Evolutionary conservation across 495 filamentous ascomycete species (phyloP).

Genomic region (Chaetomidium leptoderma): DNA sequence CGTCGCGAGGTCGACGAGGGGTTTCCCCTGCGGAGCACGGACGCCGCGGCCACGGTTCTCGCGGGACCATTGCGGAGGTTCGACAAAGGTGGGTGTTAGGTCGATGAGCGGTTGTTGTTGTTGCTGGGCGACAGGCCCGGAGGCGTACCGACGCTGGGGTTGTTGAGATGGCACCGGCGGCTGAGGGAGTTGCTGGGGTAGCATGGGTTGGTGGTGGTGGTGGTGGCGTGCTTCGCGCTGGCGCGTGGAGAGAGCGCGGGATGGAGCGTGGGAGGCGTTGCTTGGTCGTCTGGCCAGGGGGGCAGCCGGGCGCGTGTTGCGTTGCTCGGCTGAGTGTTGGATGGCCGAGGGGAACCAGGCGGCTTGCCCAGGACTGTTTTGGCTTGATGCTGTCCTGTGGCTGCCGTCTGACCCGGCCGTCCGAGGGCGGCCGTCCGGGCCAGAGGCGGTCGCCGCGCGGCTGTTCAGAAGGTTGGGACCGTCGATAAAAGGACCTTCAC

Average conservation of each 20-base stretch:
- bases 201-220: neutral
- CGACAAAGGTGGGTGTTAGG: constrained; percentile 67
- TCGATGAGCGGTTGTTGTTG: constrained; percentile 57
- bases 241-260: constrained; percentile 5
- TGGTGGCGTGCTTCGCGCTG: neutral
- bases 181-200: neutral
- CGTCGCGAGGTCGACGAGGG: constrained; percentile 57
- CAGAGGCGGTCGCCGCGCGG: neutral
- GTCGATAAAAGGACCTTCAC: constrained; percentile 39
- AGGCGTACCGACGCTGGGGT: neutral
- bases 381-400: neutral
- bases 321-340: constrained; percentile 39
- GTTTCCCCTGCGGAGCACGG: constrained; percentile 53
- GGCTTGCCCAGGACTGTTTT: constrained; percentile 28
- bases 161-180: constrained; percentile 4
- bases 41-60: constrained; percentile 64
- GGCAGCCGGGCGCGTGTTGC: constrained; percentile 20
- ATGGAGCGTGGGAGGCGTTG: constrained; percentile 14
- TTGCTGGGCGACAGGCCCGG: neutral
- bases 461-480: constrained; percentile 50
- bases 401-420: neutral
- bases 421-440: neutral
- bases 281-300: constrained; percentile 15
- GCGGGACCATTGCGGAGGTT: constrained; percentile 64
- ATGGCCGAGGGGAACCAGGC: constrained; percentile 49